Evolutionary conservation across 2,329 filamentous ascomycete species (phyloP).

Genomic region (Ophiocordyceps polyrhachis-furcata): DNA sequence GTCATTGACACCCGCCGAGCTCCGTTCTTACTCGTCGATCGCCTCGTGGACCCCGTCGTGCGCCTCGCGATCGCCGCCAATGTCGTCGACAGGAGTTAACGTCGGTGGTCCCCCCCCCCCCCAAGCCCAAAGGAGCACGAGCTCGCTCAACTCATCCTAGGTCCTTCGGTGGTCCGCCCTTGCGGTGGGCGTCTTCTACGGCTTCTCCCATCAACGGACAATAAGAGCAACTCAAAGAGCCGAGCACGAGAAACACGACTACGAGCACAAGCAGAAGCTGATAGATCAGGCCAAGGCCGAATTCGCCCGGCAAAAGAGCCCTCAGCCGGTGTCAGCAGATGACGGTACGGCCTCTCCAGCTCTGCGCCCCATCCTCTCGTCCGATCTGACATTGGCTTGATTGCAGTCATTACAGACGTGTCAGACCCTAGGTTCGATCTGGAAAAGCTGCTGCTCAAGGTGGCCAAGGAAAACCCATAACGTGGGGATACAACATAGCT

Average conservation of each 20-base stretch:
- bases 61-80: slow-evolving; percentile 26
- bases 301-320: slow-evolving; percentile 59
- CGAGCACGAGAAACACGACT: slow-evolving; percentile 59
- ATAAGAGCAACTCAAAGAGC: slow-evolving; percentile 55
- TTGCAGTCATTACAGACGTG: slow-evolving; percentile 35
- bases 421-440: slow-evolving; percentile 84
- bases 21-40: slow-evolving; percentile 16
- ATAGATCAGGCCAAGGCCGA: slow-evolving; percentile 88
- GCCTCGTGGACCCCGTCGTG: slow-evolving; percentile 18
- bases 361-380: neutral
- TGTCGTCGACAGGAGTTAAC: slow-evolving; percentile 53
- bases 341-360: slow-evolving; percentile 10
- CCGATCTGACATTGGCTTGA: slow-evolving; percentile 6
- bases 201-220: slow-evolving; percentile 77
- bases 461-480: slow-evolving; percentile 35
- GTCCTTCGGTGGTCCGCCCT: slow-evolving; percentile 95
- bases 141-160: slow-evolving; percentile 30
- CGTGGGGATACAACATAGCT: neutral
- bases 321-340: slow-evolving; percentile 16
- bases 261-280: slow-evolving; percentile 75
- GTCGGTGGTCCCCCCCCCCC: slow-evolving; percentile 22
- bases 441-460: slow-evolving; percentile 58
- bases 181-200: slow-evolving; percentile 82
- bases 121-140: neutral
- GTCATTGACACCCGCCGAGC: slow-evolving; percentile 24